Base-by-base conservation (phyloP, 768 basidiomycete species). In the Rhizopogon vinicolor region DNA sequence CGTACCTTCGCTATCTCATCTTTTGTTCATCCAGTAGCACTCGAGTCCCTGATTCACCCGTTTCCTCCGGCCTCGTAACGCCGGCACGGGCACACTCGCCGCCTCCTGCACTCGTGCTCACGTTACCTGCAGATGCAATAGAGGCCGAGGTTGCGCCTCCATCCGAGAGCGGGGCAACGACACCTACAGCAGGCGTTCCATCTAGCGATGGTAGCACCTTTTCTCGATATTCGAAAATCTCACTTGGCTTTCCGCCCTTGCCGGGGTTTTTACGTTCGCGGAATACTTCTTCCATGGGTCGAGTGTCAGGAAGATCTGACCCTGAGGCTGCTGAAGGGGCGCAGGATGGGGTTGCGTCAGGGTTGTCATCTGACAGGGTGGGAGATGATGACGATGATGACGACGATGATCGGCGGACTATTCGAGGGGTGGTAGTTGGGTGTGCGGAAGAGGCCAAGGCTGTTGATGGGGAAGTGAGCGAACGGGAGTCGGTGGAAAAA, bases 211-310 rank as follows among this genome's bases (percentile, higher is more conserved):
- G 78, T 70, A 45, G 51, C 14, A 53, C 68, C 16, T 52, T 60
- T 19, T 65, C 67, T 41, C 68, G 67, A 42, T 71, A 72, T 83
- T 84, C 72, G 48, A 70, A 70, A 50, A 60, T 70, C 44, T 67
- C 70, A 49, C 78, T 85, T 61, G 82, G 76, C 59, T 78, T 87
- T 59, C 78, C 81, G 46, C 82, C 86, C 5, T 77, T 89, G 40
- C 75, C 86, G 44, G 84, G 80, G 29, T 82, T 88, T 65, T 73
- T 85, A 52, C 81, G 86, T 39, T 74, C 78, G 19, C 81, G 86
- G 48, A 79, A 87, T 65, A 78, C 84, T 31, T 80, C 84, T 18
- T 74, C 65, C 49, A 54, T 61, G 51, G 64, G 65, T 19, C 66
- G 60, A 19, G 51, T 65, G 29, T 62, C 65, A 40, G 59, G 57